Conservation (phyloP, 202 grass and related monocot genomes). For the Eragrostis tef region DNA sequence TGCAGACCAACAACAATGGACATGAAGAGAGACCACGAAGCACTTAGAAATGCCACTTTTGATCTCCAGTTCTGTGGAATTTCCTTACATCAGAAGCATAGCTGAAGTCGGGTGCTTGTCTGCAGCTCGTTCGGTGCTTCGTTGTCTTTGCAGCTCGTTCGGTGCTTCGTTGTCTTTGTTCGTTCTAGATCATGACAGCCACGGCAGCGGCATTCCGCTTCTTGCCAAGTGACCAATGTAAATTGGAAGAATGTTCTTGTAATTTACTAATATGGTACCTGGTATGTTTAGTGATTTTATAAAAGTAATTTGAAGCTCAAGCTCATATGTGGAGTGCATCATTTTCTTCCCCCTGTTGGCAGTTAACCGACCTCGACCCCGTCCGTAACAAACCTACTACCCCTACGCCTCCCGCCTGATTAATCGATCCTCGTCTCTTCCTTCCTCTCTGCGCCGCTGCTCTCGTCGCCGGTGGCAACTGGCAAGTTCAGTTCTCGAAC, state of each 20-base stretch:
- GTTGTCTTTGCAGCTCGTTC: neutral
- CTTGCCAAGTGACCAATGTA: neutral
- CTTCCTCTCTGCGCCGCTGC: neutral
- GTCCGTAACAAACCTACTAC: slow-evolving; percentile 10
- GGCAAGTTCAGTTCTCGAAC: neutral
- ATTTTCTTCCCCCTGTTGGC: neutral
- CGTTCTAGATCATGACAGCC: neutral
- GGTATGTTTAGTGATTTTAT: neutral
- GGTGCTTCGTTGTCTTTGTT: neutral
- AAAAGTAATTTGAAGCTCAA: neutral
- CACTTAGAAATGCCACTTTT: neutral
- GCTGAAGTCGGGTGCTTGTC: neutral
- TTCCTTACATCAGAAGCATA: neutral
- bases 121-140: neutral
- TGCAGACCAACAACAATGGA: slow-evolving; percentile 39
- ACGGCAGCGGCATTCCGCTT: neutral
- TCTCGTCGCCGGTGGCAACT: neutral
- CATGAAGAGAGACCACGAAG: slow-evolving; percentile 24
- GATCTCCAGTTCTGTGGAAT: neutral
- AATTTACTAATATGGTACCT: neutral
- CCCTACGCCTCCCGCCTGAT: neutral
- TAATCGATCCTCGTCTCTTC: no score
- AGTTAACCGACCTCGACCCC: slow-evolving; percentile 54
- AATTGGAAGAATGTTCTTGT: neutral
- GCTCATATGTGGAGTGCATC: neutral